Evolutionary conservation across 768 basidiomycete species (phyloP), one percentile per base, ranked within the genome.

Genomic region (Calvatia gigantea): DNA sequence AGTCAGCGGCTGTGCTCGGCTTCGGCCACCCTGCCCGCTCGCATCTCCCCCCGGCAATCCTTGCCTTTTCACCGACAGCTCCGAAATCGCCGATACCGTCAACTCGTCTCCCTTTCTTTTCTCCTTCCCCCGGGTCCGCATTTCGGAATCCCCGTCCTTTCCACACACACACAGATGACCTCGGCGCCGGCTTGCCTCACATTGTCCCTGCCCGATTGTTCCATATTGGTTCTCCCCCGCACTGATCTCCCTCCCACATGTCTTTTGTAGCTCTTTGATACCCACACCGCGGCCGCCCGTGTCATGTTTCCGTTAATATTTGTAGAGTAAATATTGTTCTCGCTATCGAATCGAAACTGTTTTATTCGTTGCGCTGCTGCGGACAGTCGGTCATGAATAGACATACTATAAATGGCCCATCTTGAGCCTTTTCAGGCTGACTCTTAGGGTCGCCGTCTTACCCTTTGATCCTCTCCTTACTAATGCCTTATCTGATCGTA

Each of bases 1-100:
- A 14, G 35, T 17, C 14, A 43, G 52, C 57, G 53, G 51, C 44
- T 58, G 57, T 46, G 49, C 57, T 58, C 57, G 57, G 57, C 51
- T 48, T 58, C 57, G 57, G 57, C 37, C 51, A 48, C 32, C 28
- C 35, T 31, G 21, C 14, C 17, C 29, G 15, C 39, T 14, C n/a
- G 32, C 46, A 19, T 51, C 19, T n/a, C 42, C 47, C 56, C 4
- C 46, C 52, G 52, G 52, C 32, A 54, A 27, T 28, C 23, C 21
- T 44, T 44, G 43, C 15, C 19, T 17, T 6, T 21, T 23, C 35
- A 12, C 35, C 8, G n/a, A n/a, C n/a, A n/a, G n/a, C n/a, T n/a
- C 31, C 52, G 29, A 19, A 44, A 46, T 38, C 43, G 25, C 51
- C 28, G 1, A 53, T 31, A 14, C 23, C 4, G n/a, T 12, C 8